Conservation (phyloP, 805 yeast species). For the Kuraishia capsulata region DNA sequence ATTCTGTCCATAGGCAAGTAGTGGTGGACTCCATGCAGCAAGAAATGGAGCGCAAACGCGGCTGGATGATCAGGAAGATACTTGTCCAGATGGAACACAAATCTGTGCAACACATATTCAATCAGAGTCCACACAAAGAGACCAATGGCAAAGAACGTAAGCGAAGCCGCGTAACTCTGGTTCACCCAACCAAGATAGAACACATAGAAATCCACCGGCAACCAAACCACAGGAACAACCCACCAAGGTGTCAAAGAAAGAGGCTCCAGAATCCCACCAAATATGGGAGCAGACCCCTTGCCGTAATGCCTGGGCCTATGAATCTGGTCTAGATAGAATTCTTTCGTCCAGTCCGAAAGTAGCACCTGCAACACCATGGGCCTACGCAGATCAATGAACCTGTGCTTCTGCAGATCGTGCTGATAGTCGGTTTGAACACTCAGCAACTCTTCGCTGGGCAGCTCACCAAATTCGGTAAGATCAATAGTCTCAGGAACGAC, state of each 20-base stretch:
- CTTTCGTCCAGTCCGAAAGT: slow-evolving; percentile 67
- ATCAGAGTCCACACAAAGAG: slow-evolving; percentile 86
- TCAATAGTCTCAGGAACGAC: slow-evolving; percentile 31
- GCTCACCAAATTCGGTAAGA: slow-evolving; percentile 47
- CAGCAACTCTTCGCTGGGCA: slow-evolving; percentile 68
- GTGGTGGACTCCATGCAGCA: slow-evolving; percentile 94
- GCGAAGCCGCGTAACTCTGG: slow-evolving; percentile 35
- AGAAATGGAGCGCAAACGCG: slow-evolving; percentile 76
- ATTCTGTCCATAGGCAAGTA: slow-evolving; percentile 93
- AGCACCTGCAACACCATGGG: slow-evolving; percentile 80
- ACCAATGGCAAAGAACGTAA: slow-evolving; percentile 67
- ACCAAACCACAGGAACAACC: slow-evolving; percentile 82
- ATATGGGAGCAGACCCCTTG: slow-evolving; percentile 90
- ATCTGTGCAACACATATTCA: slow-evolving; percentile 84
- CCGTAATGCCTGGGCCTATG: slow-evolving; percentile 98
- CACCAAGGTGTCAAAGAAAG: slow-evolving; percentile 90
- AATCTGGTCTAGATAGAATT: slow-evolving; percentile 89
- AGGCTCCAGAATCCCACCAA: slow-evolving; percentile 93
- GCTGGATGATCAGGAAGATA: slow-evolving; percentile 73
- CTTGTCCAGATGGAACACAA: slow-evolving; percentile 85
- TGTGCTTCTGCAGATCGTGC: slow-evolving; percentile 65
- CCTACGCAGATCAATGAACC: slow-evolving; percentile 76
- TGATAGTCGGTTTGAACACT: slow-evolving; percentile 71
- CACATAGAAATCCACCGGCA: slow-evolving; percentile 66
- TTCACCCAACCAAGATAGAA: slow-evolving; percentile 49